Evolutionary conservation across 106 monocot genomes (phyloP), one percentile per base, ranked within the genome.

Genomic region (Narthecium ossifragum): DNA sequence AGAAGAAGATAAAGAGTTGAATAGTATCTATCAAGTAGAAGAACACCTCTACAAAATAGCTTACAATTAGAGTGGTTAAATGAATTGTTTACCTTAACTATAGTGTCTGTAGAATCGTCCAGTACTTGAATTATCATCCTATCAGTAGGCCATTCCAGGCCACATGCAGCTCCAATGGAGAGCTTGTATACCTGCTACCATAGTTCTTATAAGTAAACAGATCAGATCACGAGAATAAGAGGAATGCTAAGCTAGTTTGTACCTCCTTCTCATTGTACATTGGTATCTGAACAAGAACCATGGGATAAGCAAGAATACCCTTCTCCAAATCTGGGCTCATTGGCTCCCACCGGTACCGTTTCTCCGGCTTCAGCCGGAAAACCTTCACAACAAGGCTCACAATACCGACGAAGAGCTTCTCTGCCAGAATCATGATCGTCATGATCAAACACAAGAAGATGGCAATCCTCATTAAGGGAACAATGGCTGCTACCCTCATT

Each of bases 51-150:
- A n/a, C n/a, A n/a, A n/a, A n/a, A n/a, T n/a, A n/a, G n/a, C n/a
- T n/a, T n/a, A n/a, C n/a, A n/a, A n/a, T n/a, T n/a, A n/a, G n/a
- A n/a, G n/a, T n/a, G n/a, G n/a, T n/a, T n/a, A n/a, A n/a, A n/a
- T n/a, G n/a, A n/a, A n/a, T n/a, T 15, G 26, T n/a, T 50, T 51
- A 77, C 82, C 82, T 66, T 73, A 28, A 77, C 55, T 13, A 59
- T 26, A 34, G 55, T 49, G 32, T 85, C 85, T 23, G 85, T 85
- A 13, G 85, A 85, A 60, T 85, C 85, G 53, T 85, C 85, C 27
- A 85, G 64, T 46, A 85, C 80, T 67, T 85, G 77, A 27, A 85
- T 53, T 32, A 77, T 80, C 31, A 85, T 45, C 29, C 85, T 61
- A 59, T 85, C 70, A 0, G 53, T 32, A 4, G 85, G 85, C 85